Evolutionary conservation across 805 yeast genomes (phyloP), one percentile per base, ranked within the genome.

Genomic region (Myxozyma geophila): DNA sequence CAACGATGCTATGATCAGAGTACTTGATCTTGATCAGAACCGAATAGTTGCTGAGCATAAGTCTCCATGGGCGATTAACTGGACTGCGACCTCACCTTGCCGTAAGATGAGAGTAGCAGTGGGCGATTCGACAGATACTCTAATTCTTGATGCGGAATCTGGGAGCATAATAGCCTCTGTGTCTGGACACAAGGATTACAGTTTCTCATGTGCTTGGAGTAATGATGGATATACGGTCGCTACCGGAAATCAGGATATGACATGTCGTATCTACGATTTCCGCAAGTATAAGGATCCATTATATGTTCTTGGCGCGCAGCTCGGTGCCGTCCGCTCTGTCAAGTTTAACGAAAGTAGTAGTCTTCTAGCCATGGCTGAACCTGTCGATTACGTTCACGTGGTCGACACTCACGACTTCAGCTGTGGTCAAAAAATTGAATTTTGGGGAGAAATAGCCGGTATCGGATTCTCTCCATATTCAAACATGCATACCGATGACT

Each of bases 201-300:
- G 85, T 2, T 85, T 85, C 66, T 78, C 85, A 47, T 85, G 87
- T 70, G 88, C 85, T 68, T 86, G 89, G 88, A 75, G 77, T 8
- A 70, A 72, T 50, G 67, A 80, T 65, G 83, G 79, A 13, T 74
- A 80, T 53, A 68, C 76, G 5, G 66, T 85, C 17, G 81, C 83
- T 4, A 81, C 87, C 0, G 89, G 89, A 6, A 83, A 81, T 69
- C 89, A 86, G 71, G 89, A 86, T 72, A 82, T 86, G 1, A 80
- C 86, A 8, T 80, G 85, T 12, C 75, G 63, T 21, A 23, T 68
- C 7, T 65, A 63, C 79, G 89, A 86, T 72, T 71, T 78, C 47
- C 70, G 89, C 54, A 74, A 70, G 9, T 48, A 62, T 17, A 54
- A 43, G 12, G 50, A 57, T 28, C 67, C 69, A 2, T 70, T 68